Conservation (phyloP, 306 rosid species). For the Glycine tomentella region DNA sequence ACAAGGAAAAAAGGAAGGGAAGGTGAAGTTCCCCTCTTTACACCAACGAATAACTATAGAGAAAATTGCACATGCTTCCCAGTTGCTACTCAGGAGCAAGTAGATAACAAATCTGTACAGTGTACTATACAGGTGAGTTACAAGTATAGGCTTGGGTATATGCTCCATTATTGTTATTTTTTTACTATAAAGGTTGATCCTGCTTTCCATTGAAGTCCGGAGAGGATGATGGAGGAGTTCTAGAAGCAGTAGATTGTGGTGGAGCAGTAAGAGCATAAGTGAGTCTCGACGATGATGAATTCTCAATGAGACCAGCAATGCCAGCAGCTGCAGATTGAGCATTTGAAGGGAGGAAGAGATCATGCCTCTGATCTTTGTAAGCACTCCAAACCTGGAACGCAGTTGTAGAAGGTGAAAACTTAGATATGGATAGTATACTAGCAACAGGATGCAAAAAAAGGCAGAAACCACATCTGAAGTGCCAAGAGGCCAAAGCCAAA, state of each 20-base stretch:
- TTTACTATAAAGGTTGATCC: conserved; percentile 56
- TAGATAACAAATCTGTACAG: conserved; percentile 69
- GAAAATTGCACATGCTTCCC: conserved; percentile 56
- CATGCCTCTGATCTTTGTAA: conserved; percentile 98
- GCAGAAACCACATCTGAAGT: neutral
- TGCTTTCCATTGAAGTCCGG: conserved; percentile 64
- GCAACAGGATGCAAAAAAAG: too few species aligned
- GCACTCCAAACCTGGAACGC: conserved; percentile 95
- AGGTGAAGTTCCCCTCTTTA: conserved; percentile 49
- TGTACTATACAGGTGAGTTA: conserved; percentile 69
- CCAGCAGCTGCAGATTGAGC: conserved; percentile 99
- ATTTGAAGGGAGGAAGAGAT: conserved; percentile 97
- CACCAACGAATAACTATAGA: conserved; percentile 45
- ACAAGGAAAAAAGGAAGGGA: conserved; percentile 46
- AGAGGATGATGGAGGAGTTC: conserved; percentile 63
- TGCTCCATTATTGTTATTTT: conserved; percentile 30
- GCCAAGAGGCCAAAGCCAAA: conserved; percentile 23
- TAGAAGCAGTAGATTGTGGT: conserved; percentile 60
- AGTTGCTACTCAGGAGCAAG: conserved; percentile 49
- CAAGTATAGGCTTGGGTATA: conserved; percentile 42
- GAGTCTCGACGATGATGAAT: conserved; percentile 85
- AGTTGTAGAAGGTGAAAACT: conserved; percentile 10
- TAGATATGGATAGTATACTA: neutral
- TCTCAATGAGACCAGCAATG: conserved; percentile 95
- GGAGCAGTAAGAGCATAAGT: conserved; percentile 89